phyloP scores from a whole-genome alignment of 352 stramenopile species.

The Pythium apleroticum region DNA sequence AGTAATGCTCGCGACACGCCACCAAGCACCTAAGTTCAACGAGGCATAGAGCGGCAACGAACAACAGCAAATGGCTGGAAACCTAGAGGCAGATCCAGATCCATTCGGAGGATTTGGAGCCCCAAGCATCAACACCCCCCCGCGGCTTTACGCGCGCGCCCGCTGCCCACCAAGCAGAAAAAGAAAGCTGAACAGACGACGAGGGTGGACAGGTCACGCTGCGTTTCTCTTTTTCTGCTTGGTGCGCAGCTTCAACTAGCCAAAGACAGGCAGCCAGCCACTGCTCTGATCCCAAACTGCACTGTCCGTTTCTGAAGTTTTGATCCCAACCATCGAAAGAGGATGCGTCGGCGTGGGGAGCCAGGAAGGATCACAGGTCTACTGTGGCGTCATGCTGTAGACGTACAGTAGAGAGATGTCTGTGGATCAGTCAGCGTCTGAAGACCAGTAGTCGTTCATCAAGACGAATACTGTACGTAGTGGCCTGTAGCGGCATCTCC shows the following conservation, averaged over 20 bases:
- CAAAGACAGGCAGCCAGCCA: neutral
- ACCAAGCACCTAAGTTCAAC: neutral
- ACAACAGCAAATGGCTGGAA: neutral
- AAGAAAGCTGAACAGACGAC: neutral
- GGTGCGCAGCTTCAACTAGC: neutral
- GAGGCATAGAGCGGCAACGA: neutral
- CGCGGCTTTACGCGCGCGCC: neutral
- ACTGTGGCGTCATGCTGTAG: neutral
- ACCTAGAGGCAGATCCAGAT: neutral
- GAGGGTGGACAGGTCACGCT: neutral
- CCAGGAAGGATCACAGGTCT: neutral
- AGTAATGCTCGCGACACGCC: neutral
- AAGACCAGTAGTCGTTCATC: neutral
- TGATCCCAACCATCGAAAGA: neutral
- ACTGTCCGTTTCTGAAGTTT: slow-evolving; percentile 5
- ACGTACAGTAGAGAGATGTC: neutral
- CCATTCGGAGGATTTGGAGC: no score
- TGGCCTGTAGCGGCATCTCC: no score
- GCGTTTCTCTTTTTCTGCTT: slow-evolving; percentile 3
- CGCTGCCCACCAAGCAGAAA: neutral
- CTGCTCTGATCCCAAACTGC: neutral
- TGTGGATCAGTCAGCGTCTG: neutral
- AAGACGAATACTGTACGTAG: no score
- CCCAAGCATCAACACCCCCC: neutral
- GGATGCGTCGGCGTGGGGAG: neutral